phyloP scores from a whole-genome alignment of 23 red algal species.

The Gracilaria domingensis region DNA sequence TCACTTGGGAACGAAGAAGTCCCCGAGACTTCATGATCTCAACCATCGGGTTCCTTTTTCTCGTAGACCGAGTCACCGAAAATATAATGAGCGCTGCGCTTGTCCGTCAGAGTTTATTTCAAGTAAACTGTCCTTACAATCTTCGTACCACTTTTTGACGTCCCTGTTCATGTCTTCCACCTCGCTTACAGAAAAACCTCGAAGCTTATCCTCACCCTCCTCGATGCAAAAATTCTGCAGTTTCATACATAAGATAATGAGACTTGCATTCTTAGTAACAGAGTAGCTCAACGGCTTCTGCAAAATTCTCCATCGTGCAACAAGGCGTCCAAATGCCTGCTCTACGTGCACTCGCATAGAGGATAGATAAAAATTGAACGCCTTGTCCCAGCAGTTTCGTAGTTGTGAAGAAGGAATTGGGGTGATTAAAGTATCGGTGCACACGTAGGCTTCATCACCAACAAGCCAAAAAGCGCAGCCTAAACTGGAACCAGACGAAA shows the following conservation, averaged over 20 bases:
- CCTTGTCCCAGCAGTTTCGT: not conserved
- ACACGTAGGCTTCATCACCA: constrained; percentile 24
- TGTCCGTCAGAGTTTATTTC: too few relatives aligned
- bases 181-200: not conserved
- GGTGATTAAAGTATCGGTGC: not conserved
- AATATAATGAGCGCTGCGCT: too few relatives aligned
- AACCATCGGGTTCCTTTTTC: too few relatives aligned
- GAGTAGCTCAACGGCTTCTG: not conserved
- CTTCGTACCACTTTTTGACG: not conserved
- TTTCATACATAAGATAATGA: not conserved
- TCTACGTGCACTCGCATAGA: constrained; percentile 2
- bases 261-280: not conserved
- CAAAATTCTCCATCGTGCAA: not conserved
- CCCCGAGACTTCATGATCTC: too few relatives aligned
- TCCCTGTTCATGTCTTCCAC: not conserved
- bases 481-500: not conserved
- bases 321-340: constrained; percentile 9
- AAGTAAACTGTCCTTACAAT: not conserved
- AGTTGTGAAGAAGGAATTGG: not conserved
- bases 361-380: constrained; percentile 26
- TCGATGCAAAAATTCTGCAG: not conserved
- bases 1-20: too few relatives aligned
- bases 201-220: not conserved
- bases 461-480: not conserved
- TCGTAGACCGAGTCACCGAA: too few relatives aligned